Evolutionary conservation across 306 rosid genomes (phyloP).

Genomic region (Citrullus colocynthis): DNA sequence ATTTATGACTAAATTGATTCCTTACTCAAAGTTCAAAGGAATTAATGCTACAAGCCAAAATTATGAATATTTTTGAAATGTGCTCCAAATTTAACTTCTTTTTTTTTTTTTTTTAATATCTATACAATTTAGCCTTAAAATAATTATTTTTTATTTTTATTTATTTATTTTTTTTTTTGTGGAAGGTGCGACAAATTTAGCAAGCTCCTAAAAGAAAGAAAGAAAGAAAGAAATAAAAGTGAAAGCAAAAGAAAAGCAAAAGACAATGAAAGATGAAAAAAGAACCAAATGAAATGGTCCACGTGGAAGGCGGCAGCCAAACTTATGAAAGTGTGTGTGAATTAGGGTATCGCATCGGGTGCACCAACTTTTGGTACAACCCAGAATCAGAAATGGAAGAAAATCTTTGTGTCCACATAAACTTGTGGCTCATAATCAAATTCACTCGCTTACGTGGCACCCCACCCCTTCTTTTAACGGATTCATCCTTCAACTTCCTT

Average conservation of each 20-base stretch:
- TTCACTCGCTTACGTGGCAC: conserved; percentile 47
- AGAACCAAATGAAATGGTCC: not conserved
- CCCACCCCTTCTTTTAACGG: conserved; percentile 32
- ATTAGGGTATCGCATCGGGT: not conserved
- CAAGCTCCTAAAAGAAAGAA: not conserved
- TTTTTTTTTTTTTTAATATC: no score
- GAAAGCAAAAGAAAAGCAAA: not conserved
- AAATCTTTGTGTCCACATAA: conserved; percentile 55
- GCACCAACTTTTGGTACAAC: conserved; percentile 10
- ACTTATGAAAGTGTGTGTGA: not conserved
- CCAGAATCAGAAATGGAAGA: conserved; percentile 18
- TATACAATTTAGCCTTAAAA: not conserved
- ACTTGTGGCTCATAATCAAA: conserved; percentile 70
- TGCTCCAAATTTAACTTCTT: no score
- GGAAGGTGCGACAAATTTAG: not conserved
- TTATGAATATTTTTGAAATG: no score
- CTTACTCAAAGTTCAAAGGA: no score
- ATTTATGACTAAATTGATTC: no score
- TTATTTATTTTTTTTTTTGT: not conserved
- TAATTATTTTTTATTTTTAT: not conserved
- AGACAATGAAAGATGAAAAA: no score
- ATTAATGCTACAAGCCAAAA: no score
- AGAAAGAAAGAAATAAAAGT: not conserved
- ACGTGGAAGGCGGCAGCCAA: not conserved
- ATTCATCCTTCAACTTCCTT: conserved; percentile 29